Evolutionary conservation across 176 grass and related monocot species (phyloP).

Genomic region (Saccharum officinarum): DNA sequence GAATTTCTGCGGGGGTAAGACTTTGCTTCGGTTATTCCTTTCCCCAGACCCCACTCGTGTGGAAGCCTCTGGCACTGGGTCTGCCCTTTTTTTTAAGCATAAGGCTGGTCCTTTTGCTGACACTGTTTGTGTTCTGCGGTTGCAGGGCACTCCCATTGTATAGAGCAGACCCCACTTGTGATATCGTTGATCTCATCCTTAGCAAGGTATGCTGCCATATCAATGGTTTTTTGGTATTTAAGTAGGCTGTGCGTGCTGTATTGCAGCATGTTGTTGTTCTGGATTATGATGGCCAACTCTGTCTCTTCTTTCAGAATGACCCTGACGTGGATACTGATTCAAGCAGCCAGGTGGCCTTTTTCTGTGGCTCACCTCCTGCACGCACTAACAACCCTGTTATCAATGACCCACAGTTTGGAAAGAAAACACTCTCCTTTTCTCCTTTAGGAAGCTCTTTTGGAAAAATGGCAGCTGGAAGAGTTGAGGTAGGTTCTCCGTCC

Average conservation of each 20-base stretch:
- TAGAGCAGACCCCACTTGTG: slow-evolving; percentile 49
- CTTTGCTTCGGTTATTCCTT: too few relatives aligned
- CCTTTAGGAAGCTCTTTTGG: slow-evolving; percentile 62
- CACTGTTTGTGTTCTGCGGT: neutral
- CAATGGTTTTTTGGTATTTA: neutral
- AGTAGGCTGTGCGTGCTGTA: neutral
- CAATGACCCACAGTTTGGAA: slow-evolving; percentile 69
- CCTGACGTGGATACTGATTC: slow-evolving; percentile 56
- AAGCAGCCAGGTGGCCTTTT: slow-evolving; percentile 56
- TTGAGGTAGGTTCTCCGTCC: slow-evolving; percentile 66
- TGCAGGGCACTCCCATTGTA: slow-evolving; percentile 54
- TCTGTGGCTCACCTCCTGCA: slow-evolving; percentile 83
- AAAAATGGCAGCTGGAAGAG: slow-evolving; percentile 48
- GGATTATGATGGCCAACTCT: slow-evolving; percentile 23
- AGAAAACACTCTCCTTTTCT: slow-evolving; percentile 58
- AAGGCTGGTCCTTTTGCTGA: neutral
- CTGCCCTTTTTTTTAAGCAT: too few relatives aligned
- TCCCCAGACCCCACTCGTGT: too few relatives aligned
- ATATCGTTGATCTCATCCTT: slow-evolving; percentile 73
- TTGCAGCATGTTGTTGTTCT: neutral
- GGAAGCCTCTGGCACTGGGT: too few relatives aligned
- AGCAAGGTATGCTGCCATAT: slow-evolving; percentile 56
- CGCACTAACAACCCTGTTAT: slow-evolving; percentile 86
- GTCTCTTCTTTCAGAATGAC: slow-evolving; percentile 29
- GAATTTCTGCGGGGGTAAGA: too few relatives aligned